These are phyloP conservation scores for Massarina eburnea DNA, from an alignment of 2,329 filamentous ascomycete species.

Conservation along the genomic window DNA sequence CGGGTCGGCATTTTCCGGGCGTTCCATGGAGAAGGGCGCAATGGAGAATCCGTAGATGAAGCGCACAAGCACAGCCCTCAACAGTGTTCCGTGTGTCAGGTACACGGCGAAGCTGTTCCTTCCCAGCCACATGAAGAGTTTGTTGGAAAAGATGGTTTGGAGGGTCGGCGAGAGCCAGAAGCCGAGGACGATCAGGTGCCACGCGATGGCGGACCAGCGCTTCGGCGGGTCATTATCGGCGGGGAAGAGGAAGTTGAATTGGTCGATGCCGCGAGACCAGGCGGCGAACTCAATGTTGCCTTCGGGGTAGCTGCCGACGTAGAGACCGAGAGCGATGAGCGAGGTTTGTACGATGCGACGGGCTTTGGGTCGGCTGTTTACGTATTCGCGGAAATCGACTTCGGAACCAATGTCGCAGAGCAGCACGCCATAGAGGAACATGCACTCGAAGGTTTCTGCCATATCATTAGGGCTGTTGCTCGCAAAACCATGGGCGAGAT, in stretches of 20 bases:
- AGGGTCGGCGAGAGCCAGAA: conserved; percentile 54
- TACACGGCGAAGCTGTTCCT: conserved; percentile 59
- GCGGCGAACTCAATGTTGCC: conserved; percentile 53
- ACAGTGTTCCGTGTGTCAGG: conserved; percentile 56
- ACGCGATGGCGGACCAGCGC: conserved; percentile 51
- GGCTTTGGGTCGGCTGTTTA: conserved; percentile 39
- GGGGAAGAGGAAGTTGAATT: conserved; percentile 51
- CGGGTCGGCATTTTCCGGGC: conserved; percentile 44
- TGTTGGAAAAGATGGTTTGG: conserved; percentile 53
- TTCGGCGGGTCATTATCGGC: conserved; percentile 48
- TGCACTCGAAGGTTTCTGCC: conserved; percentile 57
- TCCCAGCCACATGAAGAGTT: conserved; percentile 57
- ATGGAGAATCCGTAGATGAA: conserved; percentile 56
- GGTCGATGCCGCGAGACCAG: conserved; percentile 52
- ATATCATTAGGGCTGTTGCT: no score
- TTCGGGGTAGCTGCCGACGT: conserved; percentile 54
- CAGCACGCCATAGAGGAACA: conserved; percentile 55
- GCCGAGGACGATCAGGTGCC: conserved; percentile 53
- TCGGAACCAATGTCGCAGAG: conserved; percentile 55
- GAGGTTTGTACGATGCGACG: conserved; percentile 44
- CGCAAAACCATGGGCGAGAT: neutral
- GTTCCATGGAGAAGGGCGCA: conserved; percentile 44
- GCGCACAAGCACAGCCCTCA: conserved; percentile 55
- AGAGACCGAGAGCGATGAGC: conserved; percentile 49
- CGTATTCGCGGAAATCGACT: conserved; percentile 48